These are phyloP conservation scores for Ramalina intermedia DNA, from an alignment of 495 filamentous ascomycete species.

Conservation along the genomic window DNA sequence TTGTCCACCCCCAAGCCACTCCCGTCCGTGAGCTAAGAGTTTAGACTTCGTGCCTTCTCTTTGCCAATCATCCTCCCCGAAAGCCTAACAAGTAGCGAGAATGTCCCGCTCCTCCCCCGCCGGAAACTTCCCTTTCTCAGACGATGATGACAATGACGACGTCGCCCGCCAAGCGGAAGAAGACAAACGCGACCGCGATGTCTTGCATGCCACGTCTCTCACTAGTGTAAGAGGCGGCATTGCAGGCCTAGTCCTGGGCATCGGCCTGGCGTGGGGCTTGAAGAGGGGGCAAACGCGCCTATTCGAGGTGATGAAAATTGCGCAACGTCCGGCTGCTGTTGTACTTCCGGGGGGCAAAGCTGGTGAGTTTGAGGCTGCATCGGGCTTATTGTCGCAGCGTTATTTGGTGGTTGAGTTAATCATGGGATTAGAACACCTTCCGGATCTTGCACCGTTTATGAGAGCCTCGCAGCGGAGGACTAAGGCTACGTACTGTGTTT, in stretches of 20 bases:
- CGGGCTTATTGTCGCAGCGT: no score
- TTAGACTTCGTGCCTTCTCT: no score
- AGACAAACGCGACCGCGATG: conserved; percentile 45
- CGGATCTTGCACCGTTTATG: conserved; percentile 42
- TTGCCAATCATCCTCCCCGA: no score
- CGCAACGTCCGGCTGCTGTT: conserved; percentile 43
- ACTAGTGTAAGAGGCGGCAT: conserved; percentile 22
- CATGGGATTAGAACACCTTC: conserved; percentile 35
- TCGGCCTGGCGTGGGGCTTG: conserved; percentile 42
- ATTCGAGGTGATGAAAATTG: conserved; percentile 43
- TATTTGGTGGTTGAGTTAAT: no score
- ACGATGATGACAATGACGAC: conserved; percentile 27
- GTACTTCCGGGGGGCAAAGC: conserved; percentile 43
- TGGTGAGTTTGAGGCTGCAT: not conserved
- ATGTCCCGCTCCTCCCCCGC: conserved; percentile 39
- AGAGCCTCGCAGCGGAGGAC: conserved; percentile 44
- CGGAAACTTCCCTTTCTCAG: conserved; percentile 28
- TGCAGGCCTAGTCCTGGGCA: conserved; percentile 39
- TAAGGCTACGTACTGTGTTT: conserved; percentile 47
- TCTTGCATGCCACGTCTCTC: conserved; percentile 15
- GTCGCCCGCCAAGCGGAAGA: conserved; percentile 44
- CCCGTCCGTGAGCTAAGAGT: no score
- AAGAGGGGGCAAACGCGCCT: conserved; percentile 36
- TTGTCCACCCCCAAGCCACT: no score
- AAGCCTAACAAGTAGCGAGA: not conserved